Conservation (phyloP, 768 basidiomycete species). For the Panus rudis region DNA sequence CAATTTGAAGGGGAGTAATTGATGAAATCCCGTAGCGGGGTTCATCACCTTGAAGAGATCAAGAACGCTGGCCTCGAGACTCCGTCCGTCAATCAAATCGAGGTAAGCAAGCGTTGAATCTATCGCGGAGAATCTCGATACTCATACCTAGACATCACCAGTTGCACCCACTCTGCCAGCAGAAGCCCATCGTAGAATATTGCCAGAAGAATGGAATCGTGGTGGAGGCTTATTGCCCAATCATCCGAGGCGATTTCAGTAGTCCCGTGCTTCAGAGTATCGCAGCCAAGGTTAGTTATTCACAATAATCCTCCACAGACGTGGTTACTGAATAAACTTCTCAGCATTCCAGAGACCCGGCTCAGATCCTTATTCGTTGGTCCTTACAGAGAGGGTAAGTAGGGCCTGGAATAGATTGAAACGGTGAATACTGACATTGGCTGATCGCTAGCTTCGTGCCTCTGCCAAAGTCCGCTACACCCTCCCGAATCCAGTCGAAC, state of each 20-base stretch:
- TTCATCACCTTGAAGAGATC: conserved; percentile 75
- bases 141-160: conserved; percentile 20
- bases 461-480: conserved; percentile 42
- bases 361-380: conserved; percentile 86
- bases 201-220: conserved; percentile 33
- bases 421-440: conserved; percentile 1
- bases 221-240: conserved; percentile 50
- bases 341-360: conserved; percentile 46
- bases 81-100: conserved; percentile 79
- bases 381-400: conserved; percentile 76
- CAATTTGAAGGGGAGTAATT: neutral
- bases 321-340: neutral
- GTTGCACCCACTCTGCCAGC: conserved; percentile 83
- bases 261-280: conserved; percentile 46
- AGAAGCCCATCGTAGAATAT: conserved; percentile 70
- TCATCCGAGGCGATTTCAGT: conserved; percentile 44
- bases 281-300: conserved; percentile 36
- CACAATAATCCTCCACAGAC: neutral
- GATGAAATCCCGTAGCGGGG: conserved; percentile 34
- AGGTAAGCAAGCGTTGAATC: conserved; percentile 40
- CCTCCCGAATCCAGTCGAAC: conserved; percentile 37
- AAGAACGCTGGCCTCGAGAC: conserved; percentile 47
- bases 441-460: conserved; percentile 33
- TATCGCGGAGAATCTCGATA: neutral
- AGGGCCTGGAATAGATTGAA: neutral